A percentile compares a stretch with the other conserved stretches of the same genome.
Conservation (phyloP, 441 rosid genomes). For the Pelargonium citronellum region DNA sequence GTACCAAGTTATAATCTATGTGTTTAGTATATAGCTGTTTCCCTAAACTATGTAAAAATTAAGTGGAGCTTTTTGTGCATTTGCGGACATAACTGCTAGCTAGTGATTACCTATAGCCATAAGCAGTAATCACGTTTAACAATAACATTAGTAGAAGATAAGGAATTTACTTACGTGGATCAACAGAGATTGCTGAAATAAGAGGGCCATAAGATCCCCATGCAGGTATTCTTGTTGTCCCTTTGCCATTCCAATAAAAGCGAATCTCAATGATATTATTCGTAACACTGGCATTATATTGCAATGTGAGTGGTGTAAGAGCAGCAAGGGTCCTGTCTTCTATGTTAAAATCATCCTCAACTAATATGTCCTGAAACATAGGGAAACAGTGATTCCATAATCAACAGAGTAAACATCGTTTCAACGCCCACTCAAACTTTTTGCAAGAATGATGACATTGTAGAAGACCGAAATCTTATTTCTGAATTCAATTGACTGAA, state of each 20-base stretch:
- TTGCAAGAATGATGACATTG: too few relatives aligned
- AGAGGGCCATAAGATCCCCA: slow-evolving; percentile 65
- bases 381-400: neutral
- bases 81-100: too few relatives aligned
- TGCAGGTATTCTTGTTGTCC: slow-evolving; percentile 57
- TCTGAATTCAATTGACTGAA: too few relatives aligned
- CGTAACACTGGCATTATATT: slow-evolving; percentile 27
- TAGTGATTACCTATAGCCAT: too few relatives aligned
- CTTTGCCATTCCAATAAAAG: slow-evolving; percentile 64
- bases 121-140: too few relatives aligned
- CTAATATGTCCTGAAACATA: slow-evolving; percentile 31
- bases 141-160: neutral
- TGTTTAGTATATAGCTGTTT: too few relatives aligned
- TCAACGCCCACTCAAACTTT: neutral
- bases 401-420: too few relatives aligned
- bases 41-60: too few relatives aligned
- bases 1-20: too few relatives aligned
- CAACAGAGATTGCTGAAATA: slow-evolving; percentile 53
- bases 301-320: slow-evolving; percentile 25
- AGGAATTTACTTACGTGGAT: slow-evolving; percentile 40
- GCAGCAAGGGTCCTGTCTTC: slow-evolving; percentile 35
- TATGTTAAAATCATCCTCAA: slow-evolving; percentile 37
- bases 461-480: too few relatives aligned
- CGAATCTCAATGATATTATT: slow-evolving; percentile 48
- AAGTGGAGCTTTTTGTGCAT: too few relatives aligned